Evolutionary conservation across 1,284 basidiomycete species (phyloP), one percentile per base, ranked within the genome.

Genomic region (Leccinum variabile): DNA sequence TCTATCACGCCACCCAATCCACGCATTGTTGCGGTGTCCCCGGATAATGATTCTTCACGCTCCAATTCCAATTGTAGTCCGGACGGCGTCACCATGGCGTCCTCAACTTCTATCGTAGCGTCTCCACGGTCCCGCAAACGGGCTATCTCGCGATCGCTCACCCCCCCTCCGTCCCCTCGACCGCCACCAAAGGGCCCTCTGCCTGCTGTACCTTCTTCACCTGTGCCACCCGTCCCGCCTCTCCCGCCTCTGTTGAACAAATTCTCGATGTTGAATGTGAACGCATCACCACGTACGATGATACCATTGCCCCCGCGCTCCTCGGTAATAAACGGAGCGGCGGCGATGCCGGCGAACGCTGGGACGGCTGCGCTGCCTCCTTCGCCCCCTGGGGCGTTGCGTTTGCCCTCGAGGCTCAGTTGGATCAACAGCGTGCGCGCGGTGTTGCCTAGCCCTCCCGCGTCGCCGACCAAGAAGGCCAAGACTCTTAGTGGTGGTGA

Each of bases 391-490:
- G 72, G 72, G 10, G 72, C 67, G 25, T 56, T 74, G 14, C 71
- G 75, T 44, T 59, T 74, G 54, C 72, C 72, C 8, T 76, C 74
- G 14, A 67, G 72, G 54, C 67, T 74, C 50, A 74, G 72, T 25
- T 75, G 72, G 71, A 63, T 74, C 55, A 75, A 62, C 35, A 53
- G 63, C 14, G 68, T 73, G 5, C 70, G 71, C 33, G 66, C 64
- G 5, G 72, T 63, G n/a, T 64, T 76, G 22, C 72, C 72, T 3
- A 76, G 75, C 52, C 72, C 72, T 1, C 72, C 72, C 1, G 72
- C 72, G 30, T 75, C 72, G 9, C 72, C 72, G n/a, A 46, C 44
- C 3, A 46, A 46, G 16, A 46, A 46, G 44, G n/a, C 18, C 44
- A 46, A 46, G 44, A 46, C 18, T 5, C 44, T 46, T 22, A 22